These are phyloP conservation scores for Echinochloa phyllopogon DNA, from an alignment of 176 grass and related monocot genomes.

Conservation along the genomic window DNA sequence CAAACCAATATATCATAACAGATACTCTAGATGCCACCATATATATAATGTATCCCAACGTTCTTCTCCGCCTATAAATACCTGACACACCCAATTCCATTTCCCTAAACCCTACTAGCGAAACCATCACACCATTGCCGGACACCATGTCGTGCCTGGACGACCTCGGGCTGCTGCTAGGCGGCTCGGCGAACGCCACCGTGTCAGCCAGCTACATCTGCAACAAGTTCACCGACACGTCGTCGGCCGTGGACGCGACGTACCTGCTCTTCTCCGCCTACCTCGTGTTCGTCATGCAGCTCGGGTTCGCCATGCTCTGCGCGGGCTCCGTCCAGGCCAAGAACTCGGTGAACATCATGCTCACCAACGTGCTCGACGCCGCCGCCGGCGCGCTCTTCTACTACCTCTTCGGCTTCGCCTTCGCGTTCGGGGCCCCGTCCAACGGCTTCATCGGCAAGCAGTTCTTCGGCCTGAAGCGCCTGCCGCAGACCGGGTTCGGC, in stretches of 20 bases:
- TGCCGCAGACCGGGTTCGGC: conserved; percentile 55
- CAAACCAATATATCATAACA: no score
- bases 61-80: no score
- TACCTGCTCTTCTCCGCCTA: conserved; percentile 92
- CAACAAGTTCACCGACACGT: conserved; percentile 66
- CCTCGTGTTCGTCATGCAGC: conserved; percentile 91
- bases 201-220: conserved; percentile 34
- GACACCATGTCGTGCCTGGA: conserved; percentile 8
- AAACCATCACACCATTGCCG: no score
- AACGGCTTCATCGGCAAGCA: conserved; percentile 86
- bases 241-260: conserved; percentile 63
- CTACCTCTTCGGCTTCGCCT: conserved; percentile 90
- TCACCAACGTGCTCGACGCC: conserved; percentile 86
- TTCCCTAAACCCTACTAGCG: no score
- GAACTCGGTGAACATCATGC: conserved; percentile 95
- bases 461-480: conserved; percentile 60
- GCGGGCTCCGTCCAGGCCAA: conserved; percentile 83
- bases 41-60: no score
- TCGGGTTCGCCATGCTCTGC: conserved; percentile 91
- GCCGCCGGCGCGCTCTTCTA: conserved; percentile 81
- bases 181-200: conserved; percentile 1
- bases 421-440: conserved; percentile 73
- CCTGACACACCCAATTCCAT: no score
- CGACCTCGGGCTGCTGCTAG: neutral
- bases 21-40: no score